Evolutionary conservation across 306 rosid genomes (phyloP).

Genomic region (Acmispon strigosus): DNA sequence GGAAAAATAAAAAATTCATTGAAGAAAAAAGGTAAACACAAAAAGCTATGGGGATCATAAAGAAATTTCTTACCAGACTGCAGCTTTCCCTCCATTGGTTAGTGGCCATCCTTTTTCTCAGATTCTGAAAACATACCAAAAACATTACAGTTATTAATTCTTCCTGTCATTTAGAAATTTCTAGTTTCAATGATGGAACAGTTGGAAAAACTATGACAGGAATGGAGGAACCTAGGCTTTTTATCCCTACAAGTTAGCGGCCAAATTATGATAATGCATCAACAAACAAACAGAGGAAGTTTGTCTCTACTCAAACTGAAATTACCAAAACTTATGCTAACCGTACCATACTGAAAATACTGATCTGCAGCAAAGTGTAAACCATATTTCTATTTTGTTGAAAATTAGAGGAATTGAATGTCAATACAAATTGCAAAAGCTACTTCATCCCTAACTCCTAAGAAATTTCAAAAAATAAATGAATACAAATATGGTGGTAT

Average conservation of each 20-base stretch:
- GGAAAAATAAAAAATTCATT: not conserved
- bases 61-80: not conserved
- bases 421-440: not conserved
- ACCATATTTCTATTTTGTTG: not conserved
- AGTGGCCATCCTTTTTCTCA: conserved; percentile 1
- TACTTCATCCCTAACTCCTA: not conserved
- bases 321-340: not conserved
- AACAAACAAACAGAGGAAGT: no score
- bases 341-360: conserved; percentile 1
- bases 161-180: not conserved
- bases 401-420: not conserved
- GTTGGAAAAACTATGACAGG: not conserved
- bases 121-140: conserved; percentile 7
- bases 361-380: not conserved
- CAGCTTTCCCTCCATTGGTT: not conserved
- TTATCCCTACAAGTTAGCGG: not conserved
- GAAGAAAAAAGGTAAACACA: no score
- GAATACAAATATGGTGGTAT: no score
- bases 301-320: no score
- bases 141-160: not conserved
- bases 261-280: not conserved
- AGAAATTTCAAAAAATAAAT: no score
- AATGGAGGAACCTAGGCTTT: not conserved
- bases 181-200: not conserved
- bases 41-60: no score